phyloP scores from a whole-genome alignment of 129 eudicot genomes.

The Chrysanthemum makinoi region DNA sequence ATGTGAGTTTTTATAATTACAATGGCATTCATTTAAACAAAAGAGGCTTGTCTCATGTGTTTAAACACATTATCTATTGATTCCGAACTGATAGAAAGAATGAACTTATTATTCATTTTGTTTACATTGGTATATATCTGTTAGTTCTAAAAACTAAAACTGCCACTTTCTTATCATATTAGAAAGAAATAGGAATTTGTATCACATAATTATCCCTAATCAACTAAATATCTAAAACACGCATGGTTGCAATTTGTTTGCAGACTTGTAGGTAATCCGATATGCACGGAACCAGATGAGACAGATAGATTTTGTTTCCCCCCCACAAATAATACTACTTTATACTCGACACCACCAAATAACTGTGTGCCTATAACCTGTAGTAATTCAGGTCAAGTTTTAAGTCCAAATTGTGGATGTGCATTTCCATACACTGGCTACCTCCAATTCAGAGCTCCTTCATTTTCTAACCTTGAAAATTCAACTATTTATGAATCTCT shows the following conservation, averaged over 20 bases:
- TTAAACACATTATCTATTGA: too few relatives aligned
- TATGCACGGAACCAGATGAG: conserved; percentile 44
- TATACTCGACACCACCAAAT: conserved; percentile 37
- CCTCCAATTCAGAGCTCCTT: conserved; percentile 65
- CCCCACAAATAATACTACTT: conserved; percentile 22
- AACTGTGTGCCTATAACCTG: conserved; percentile 49
- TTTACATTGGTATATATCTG: too few relatives aligned
- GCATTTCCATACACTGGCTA: conserved; percentile 66
- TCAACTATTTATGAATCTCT: conserved; percentile 30
- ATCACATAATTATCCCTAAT: not conserved
- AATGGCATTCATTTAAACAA: not conserved
- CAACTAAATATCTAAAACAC: not conserved
- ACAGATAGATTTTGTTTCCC: conserved; percentile 34
- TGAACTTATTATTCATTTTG: too few relatives aligned
- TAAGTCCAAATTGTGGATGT: conserved; percentile 68
- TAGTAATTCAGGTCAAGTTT: conserved; percentile 39
- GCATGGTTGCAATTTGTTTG: conserved; percentile 9
- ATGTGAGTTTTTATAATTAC: conserved; percentile 36
- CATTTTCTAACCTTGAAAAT: conserved; percentile 63
- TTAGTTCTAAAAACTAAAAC: too few relatives aligned
- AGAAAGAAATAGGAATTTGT: too few relatives aligned
- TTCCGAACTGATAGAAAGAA: too few relatives aligned
- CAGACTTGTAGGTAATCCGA: conserved; percentile 68
- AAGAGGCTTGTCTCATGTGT: too few relatives aligned
- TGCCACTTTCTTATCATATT: too few relatives aligned